These are phyloP conservation scores for Fusarium musae DNA, from an alignment of 2,329 filamentous ascomycete genomes.

Conservation along the genomic window DNA sequence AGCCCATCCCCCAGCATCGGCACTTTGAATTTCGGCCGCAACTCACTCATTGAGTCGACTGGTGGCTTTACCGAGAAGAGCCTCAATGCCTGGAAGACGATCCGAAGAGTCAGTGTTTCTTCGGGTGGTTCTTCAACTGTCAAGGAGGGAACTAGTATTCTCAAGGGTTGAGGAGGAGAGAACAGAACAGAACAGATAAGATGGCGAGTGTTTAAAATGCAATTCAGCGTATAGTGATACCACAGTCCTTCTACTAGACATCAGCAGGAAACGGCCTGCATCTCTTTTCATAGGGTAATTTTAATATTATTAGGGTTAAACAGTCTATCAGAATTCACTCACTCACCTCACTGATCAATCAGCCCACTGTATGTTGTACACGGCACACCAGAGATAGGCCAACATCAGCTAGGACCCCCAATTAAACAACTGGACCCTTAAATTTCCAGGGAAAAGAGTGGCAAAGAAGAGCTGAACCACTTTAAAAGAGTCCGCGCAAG, in stretches of 20 bases:
- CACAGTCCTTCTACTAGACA: conserved; percentile 32
- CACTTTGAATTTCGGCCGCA: conserved; percentile 42
- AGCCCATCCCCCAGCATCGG: conserved; percentile 40
- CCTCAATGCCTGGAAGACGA: conserved; percentile 39
- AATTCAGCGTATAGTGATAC: conserved; percentile 27
- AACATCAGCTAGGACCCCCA: neutral
- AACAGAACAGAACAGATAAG: neutral
- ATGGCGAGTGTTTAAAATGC: neutral
- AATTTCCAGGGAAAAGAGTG: conserved; percentile 13
- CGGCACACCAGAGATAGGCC: too few species aligned
- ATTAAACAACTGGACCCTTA: conserved; percentile 6
- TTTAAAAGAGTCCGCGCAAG: conserved; percentile 27
- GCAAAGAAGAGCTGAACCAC: conserved; percentile 28
- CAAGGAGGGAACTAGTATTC: conserved; percentile 14
- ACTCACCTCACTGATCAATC: neutral
- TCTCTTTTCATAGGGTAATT: conserved; percentile 39
- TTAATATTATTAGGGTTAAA: conserved; percentile 15
- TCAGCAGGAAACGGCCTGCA: conserved; percentile 39
- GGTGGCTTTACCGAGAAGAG: conserved; percentile 36
- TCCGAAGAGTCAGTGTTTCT: conserved; percentile 42
- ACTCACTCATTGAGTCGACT: conserved; percentile 39
- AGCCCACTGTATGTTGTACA: neutral
- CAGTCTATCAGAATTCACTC: neutral
- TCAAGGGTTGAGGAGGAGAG: conserved; percentile 6
- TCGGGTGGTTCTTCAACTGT: conserved; percentile 27